phyloP scores from a whole-genome alignment of 495 filamentous ascomycete species.

The Barbatosphaeria neglecta region DNA sequence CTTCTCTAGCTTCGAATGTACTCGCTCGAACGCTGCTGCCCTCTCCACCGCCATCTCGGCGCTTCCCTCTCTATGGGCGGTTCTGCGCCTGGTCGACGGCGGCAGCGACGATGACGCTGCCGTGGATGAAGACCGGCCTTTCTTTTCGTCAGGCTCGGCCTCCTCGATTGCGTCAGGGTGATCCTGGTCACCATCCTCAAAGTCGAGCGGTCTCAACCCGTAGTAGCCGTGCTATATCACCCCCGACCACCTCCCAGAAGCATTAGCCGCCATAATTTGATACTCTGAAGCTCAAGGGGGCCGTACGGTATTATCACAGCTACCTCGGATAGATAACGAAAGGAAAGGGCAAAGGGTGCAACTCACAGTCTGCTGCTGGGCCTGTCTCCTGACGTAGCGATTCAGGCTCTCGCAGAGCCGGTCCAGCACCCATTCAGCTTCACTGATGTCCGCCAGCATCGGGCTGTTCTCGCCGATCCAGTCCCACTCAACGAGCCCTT shows the following conservation, averaged over 20 bases:
- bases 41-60: too few relatives aligned
- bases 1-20: too few relatives aligned
- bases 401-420: conserved; percentile 41
- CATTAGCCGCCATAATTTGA: too few relatives aligned
- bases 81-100: too few relatives aligned
- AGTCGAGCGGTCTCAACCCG: neutral
- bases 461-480: conserved; percentile 61
- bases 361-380: conserved; percentile 11
- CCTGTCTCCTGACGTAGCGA: conserved; percentile 22
- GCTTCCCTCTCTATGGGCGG: too few relatives aligned
- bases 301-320: too few relatives aligned
- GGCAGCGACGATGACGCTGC: too few relatives aligned
- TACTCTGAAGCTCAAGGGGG: too few relatives aligned
- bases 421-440: conserved; percentile 52
- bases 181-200: neutral
- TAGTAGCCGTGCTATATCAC: neutral
- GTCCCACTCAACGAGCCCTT: conserved; percentile 44
- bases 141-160: neutral
- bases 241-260: too few relatives aligned
- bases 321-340: too few relatives aligned
- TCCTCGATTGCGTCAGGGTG: neutral
- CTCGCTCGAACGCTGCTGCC: too few relatives aligned
- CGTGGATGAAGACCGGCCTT: neutral
- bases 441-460: conserved; percentile 46
- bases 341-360: neutral